Percentiles rank a stretch among this genome's conserved stretches.
phyloP scores from a whole-genome alignment of 768 basidiomycete species.

The Serendipita sp. region DNA sequence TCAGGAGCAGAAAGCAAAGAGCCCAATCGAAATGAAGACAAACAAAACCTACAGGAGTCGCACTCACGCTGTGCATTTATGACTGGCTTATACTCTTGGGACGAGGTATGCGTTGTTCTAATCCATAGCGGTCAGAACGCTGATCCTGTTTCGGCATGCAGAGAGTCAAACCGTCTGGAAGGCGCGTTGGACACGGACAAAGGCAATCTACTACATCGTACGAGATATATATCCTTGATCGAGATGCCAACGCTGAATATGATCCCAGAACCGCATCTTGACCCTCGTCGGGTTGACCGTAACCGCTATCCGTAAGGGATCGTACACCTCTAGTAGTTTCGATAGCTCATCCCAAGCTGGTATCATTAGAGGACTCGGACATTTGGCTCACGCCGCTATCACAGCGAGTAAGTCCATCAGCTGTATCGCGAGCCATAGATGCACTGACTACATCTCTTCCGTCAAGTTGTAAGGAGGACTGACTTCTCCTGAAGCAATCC shows the following conservation, averaged over 20 bases:
- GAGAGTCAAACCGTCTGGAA: constrained; percentile 2
- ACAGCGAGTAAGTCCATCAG: neutral
- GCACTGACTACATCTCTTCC: neutral
- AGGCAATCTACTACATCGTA: neutral
- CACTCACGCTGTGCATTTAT: neutral
- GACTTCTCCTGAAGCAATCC: neutral
- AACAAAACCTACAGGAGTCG: neutral
- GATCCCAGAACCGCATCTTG: neutral
- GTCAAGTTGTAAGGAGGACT: neutral
- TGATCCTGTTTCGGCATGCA: neutral
- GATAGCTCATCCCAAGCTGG: too few species aligned
- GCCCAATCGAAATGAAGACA: too few species aligned
- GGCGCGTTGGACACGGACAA: neutral
- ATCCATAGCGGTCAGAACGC: neutral
- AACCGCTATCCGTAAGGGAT: neutral
- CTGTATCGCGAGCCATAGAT: neutral
- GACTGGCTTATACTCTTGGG: neutral
- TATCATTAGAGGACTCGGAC: neutral
- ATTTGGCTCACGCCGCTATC: neutral
- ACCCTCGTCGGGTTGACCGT: neutral
- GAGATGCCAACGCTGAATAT: too few species aligned
- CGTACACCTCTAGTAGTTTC: neutral
- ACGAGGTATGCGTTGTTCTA: neutral
- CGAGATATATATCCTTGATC: neutral
- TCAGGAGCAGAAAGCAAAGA: neutral